Evolutionary conservation across 495 filamentous ascomycete species (phyloP), one percentile per base, ranked within the genome.

Genomic region (Delitschia confertaspora): DNA sequence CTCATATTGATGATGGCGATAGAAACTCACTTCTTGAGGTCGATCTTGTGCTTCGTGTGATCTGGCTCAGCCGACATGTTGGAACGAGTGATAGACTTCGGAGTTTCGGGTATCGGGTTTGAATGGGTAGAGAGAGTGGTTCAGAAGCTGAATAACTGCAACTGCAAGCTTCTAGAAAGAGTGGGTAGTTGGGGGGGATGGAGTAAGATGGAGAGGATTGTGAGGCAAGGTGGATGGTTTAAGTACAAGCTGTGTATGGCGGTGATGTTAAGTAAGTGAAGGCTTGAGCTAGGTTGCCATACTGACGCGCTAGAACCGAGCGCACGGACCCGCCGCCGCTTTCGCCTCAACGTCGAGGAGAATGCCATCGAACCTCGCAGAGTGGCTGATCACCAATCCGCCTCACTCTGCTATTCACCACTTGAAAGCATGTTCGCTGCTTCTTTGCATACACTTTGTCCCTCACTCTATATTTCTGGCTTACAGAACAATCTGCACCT

Each of bases 1-100:
- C 30, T 16, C 27, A 14, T 20, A 43, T 14, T 30, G 19, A 47
- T 39, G 33, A n/a, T 13, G 31, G 9, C 18, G 24, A 34, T n/a
- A 2, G 25, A 13, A 34, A 62, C 85, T 61, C 81, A 94, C 87
- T 80, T 75, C 36, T 33, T 38, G 59, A 95, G 69, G 69, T 95
- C 84, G 63, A 83, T 80, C 80, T 93, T 93, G 71, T 82, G 80
- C 80, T 94, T 93, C 38, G 71, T 58, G 60, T 88, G 81, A 53
- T 93, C 85, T 38, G 78, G 81, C 59, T 88, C 78, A 36, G 71
- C 65, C 58, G 76, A 74, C 78, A 82, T 82, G 46, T 57, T 79
- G 64, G 45, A 6, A 14, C 22, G 7, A 21, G 18, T 19, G 16
- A 4, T 30, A 20, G n/a, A 29, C 19, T 33, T 8, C 3, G 10